Evolutionary conservation across 139 green algal species (phyloP), one percentile per base, ranked within the genome.

Genomic region (Pleodorina starrii): DNA sequence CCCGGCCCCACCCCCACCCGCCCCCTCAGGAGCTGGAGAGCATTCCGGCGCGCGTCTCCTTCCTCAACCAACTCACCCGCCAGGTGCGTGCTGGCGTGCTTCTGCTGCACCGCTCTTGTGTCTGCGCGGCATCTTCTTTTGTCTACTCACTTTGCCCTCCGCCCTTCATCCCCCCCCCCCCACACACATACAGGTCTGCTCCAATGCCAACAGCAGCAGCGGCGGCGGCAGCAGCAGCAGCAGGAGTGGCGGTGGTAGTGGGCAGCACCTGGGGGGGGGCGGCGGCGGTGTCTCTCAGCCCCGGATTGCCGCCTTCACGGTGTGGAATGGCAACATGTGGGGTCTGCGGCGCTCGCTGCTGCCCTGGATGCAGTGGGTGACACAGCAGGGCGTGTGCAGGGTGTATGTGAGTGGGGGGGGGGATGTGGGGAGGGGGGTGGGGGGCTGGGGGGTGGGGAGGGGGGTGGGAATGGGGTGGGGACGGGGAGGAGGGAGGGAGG

Each of bases 301-400:
- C 32, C 79, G 79, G 1, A 60, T 87, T 27, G 40, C 42, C 14
- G 32, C n/a, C 27, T 87, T 66, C 40, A 25, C 12, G 3, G n/a
- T 77, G 60, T 87, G 81, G 81, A 48, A 48, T 29, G 81, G 81
- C 60, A 77, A 87, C 43, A 46, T 87, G 81, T 77, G 81, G 60
- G 81, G 60, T 6, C 81, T 87, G n/a, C 81, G 81, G n/a, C 29
- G 81, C 36, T 82, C 74, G 46, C 19, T 87, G 81, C n/a, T 78
- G 81, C 60, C 81, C 16, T 87, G 60, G 60, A 19, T 87, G 42
- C 60, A 87, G 81, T 77, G 43, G 42, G 38, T 48, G 42, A 77
- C 60, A 4, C 81, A 87, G 12, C 29, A 78, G 29, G 81, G 81
- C 17, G 60, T 87, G 42, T 87, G 81, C 81, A 44, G 43, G 4